These are phyloP conservation scores for Phyllosticta capitalensis DNA, from an alignment of 2,329 filamentous ascomycete genomes.

Conservation along the genomic window DNA sequence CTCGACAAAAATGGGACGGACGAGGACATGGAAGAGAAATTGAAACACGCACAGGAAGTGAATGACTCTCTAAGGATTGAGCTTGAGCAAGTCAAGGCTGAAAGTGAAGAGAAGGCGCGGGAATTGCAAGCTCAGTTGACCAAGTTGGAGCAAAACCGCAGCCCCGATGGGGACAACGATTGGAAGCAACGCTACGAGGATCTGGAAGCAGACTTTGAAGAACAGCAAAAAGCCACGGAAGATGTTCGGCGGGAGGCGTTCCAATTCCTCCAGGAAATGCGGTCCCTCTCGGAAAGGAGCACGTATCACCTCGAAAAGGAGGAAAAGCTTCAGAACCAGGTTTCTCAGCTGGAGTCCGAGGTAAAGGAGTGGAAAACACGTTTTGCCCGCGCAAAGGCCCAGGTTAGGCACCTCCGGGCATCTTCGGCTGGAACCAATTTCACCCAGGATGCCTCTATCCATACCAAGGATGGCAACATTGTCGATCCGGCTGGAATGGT, in stretches of 20 bases:
- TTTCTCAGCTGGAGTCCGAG: conserved; percentile 70
- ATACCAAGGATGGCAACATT: conserved; percentile 57
- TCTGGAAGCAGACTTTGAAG: conserved; percentile 52
- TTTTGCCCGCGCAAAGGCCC: conserved; percentile 80
- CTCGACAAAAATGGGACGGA: conserved; percentile 24
- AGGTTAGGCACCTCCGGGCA: conserved; percentile 69
- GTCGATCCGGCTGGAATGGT: conserved; percentile 62
- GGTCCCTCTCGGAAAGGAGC: conserved; percentile 70
- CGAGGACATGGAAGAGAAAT: conserved; percentile 58
- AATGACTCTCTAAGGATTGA: conserved; percentile 73
- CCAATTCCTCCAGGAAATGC: conserved; percentile 82
- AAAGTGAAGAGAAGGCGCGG: conserved; percentile 55
- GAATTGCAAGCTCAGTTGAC: conserved; percentile 57
- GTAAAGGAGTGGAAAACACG: conserved; percentile 84
- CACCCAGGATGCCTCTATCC: conserved; percentile 52
- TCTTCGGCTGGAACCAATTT: conserved; percentile 67
- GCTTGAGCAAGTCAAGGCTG: conserved; percentile 60
- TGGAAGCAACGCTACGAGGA: conserved; percentile 32
- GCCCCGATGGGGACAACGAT: conserved; percentile 19
- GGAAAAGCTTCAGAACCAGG: conserved; percentile 63
- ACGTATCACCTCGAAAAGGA: conserved; percentile 72
- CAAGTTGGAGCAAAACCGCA: conserved; percentile 28
- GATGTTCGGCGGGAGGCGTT: conserved; percentile 79
- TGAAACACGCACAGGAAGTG: conserved; percentile 50
- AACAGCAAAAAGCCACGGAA: conserved; percentile 76